Base-by-base conservation (phyloP, 1,139 yeast species). In the Yamadazyma trypodendri region DNA sequence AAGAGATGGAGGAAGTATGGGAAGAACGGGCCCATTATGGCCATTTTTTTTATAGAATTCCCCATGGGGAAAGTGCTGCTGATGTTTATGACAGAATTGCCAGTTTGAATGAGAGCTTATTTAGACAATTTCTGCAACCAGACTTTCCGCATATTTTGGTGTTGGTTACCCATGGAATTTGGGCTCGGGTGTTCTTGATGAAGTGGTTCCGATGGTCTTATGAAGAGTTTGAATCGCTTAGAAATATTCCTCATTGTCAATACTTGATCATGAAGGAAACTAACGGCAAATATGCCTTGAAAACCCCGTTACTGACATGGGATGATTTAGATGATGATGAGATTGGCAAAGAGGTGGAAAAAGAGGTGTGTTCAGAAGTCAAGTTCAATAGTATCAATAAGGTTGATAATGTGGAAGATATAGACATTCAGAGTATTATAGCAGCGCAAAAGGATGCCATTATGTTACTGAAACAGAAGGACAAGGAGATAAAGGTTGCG, bases 31-130 rank as follows among this genome's bases (percentile, higher is more conserved):
- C 95, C 0, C 80, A 81, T 47, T 89, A 89, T 60, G 97, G 97
- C 0, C 96, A 88, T 60, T 89, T 89, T 40, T 89, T 89, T 60
- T 89, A 84, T 56, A 63, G 97, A 39, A 89, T 89, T 24, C 96
- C 96, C 9, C 81, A 85, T 53, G 97, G 97, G 4, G 97, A 89
- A 58, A 83, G 92, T 52, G 97, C 96, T 0, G 97, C 97, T 0
- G 97, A 89, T 59, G 96, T 89, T 3, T 89, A 81, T 60, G 96
- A 89, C 58, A 66, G 97, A 34, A 84, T 90, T 43, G 85, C 96
- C 2, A 85, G 94, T 25, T 89, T 89, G 59, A 88, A 88, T 56
- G 96, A 88, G 58, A 79, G 95, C 0, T 61, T 89, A 32, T 87
- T 82, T 57, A 70, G 97, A 30, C 94, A 85, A 55, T 89, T 89